Base-by-base conservation (phyloP, 1,139 yeast species). In the Kodamaea alishanica region DNA sequence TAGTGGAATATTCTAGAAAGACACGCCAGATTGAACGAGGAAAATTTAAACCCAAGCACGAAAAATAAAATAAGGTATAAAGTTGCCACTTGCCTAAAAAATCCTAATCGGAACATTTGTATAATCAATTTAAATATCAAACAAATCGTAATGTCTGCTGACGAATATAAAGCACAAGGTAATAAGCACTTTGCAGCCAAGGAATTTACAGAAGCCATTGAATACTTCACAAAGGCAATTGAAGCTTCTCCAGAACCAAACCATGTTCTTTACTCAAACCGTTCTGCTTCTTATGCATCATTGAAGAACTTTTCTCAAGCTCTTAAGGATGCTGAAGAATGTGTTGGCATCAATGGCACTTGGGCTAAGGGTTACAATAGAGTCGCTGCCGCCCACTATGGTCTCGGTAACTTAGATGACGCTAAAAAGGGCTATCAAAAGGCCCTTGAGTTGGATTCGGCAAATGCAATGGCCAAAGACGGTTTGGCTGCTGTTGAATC, bases 341-440 rank as follows among this genome's bases (percentile, higher is more conserved):
- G 96, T 65, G 81, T 85, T 38, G 75, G 77, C 54, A 79, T 88
- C 65, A 88, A 86, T 49, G 81, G 87, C 20, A 48, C 79, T 3
- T 92, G 97, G 97, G 89, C 96, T 15, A 92, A 92, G 65, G 98
- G 97, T 35, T 86, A 84, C 71, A 84, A 82, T 56, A 84, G 99
- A 65, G 84, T 86, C 36, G 99, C 89, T 41, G 92, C 97, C 49
- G 98, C 98, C 26, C 80, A 84, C 41, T 84, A 74, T 54, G 98
- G 98, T 10, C 71, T 85, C 47, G 90, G 90, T 15, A 77, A 86
- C 46, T 73, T 81, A 43, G 88, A 81, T 30, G 84, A 75, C 29
- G 84, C 94, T 31, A 78, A 79, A 51, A 66, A 65, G 34, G 74
- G 85, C 28, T 94, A 89, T 63, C 73, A 81, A 48, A 82, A 84